phyloP scores from a whole-genome alignment of 768 basidiomycete genomes.

The Leccinum uliginosum region DNA sequence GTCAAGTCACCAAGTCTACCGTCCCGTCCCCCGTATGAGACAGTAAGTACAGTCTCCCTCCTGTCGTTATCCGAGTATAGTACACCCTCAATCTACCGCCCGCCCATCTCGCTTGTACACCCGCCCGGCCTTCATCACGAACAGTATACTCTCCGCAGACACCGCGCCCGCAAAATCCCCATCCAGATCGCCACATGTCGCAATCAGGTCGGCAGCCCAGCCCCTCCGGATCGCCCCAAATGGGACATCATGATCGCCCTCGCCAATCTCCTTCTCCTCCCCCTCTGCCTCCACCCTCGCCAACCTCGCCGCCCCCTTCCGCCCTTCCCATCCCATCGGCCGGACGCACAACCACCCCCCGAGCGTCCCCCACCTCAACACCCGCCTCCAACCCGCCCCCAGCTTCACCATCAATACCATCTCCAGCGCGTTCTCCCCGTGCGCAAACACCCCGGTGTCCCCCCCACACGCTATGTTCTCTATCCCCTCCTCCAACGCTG shows the following conservation, averaged over 20 bases:
- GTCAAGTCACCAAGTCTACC: not conserved
- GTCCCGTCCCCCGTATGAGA: not conserved
- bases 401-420: constrained; percentile 55
- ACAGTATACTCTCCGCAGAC: constrained; percentile 42
- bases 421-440: constrained; percentile 58
- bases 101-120: constrained; percentile 40
- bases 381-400: constrained; percentile 48
- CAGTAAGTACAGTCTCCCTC: not conserved
- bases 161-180: constrained; percentile 42
- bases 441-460: constrained; percentile 61
- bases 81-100: not conserved
- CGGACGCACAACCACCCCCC: constrained; percentile 56
- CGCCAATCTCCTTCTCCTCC: constrained; percentile 11
- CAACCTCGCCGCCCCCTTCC: constrained; percentile 23
- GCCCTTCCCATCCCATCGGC: constrained; percentile 43
- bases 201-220: constrained; percentile 52
- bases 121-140: constrained; percentile 58
- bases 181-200: constrained; percentile 34
- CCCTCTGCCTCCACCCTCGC: constrained; percentile 23
- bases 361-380: constrained; percentile 56
- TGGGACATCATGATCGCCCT: constrained; percentile 48
- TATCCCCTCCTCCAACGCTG: constrained; percentile 39
- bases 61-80: not conserved
- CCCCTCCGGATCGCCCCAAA: constrained; percentile 52
- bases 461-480: constrained; percentile 57